These are phyloP conservation scores for Xylaria nigripes DNA, from an alignment of 495 filamentous ascomycete species.

Conservation along the genomic window DNA sequence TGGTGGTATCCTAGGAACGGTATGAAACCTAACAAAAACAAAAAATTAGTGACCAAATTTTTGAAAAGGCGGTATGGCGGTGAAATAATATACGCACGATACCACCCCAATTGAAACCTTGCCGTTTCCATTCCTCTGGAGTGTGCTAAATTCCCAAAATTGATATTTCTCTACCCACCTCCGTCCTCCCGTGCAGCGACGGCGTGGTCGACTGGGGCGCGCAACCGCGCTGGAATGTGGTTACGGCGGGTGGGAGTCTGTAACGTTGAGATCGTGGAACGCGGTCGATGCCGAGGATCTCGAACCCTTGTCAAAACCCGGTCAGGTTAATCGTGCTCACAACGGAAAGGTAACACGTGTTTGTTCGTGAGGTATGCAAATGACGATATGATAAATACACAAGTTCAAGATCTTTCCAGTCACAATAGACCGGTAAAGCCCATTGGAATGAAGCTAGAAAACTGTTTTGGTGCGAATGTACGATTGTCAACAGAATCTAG, in stretches of 20 bases:
- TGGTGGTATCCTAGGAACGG: conserved; percentile 98
- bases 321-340: conserved; percentile 20
- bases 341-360: conserved; percentile 6
- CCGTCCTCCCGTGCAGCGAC: conserved; percentile 36
- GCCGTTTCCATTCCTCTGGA: conserved; percentile 19
- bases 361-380: conserved; percentile 5
- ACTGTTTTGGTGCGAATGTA: conserved; percentile 12
- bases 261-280: conserved; percentile 19
- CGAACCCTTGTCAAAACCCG: conserved; percentile 14
- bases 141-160: background rate
- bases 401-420: conserved; percentile 20
- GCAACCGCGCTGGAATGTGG: conserved; percentile 25
- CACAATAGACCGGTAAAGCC: conserved; percentile 4
- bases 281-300: conserved; percentile 22
- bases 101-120: conserved; percentile 39
- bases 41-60: too few species aligned
- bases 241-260: conserved; percentile 8
- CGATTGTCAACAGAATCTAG: conserved; percentile 21
- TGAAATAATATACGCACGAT: conserved; percentile 28
- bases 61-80: background rate
- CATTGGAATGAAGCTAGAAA: conserved; percentile 19
- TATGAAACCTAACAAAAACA: conserved; percentile 73
- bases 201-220: conserved; percentile 20
- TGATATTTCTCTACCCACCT: conserved; percentile 24
- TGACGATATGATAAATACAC: conserved; percentile 22